These are phyloP conservation scores for Trichoderma atrobrunneum DNA, from an alignment of 2,329 filamentous ascomycete genomes.

Conservation along the genomic window DNA sequence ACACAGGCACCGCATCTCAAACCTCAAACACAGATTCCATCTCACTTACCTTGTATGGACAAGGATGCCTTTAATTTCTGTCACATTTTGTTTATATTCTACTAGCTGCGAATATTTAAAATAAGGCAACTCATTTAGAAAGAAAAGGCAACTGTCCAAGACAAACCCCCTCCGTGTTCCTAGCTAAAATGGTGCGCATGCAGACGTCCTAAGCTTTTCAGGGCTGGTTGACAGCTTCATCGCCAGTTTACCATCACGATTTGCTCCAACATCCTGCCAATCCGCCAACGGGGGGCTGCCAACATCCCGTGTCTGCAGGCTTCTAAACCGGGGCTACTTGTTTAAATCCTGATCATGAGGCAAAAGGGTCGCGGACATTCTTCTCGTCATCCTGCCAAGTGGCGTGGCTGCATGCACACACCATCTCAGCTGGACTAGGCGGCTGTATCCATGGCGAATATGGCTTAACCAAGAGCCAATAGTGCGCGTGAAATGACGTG, in stretches of 20 bases:
- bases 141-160: neutral
- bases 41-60: neutral
- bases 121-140: neutral
- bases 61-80: neutral
- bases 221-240: neutral
- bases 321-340: neutral
- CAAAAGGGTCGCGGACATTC: neutral
- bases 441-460: neutral
- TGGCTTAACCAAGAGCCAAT: neutral
- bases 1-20: neutral
- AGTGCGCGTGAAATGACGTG: conserved; percentile 24
- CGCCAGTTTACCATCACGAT: neutral
- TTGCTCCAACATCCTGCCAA: neutral
- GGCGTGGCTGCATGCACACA: conserved; percentile 21
- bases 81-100: neutral
- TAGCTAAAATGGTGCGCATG: neutral
- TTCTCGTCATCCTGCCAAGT: conserved; percentile 20
- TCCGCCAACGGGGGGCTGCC: neutral
- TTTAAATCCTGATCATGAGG: neutral
- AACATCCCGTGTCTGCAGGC: neutral
- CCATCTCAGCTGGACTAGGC: conserved; percentile 20
- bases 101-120: neutral
- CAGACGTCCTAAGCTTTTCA: neutral
- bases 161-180: neutral
- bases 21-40: neutral